Evolutionary conservation across 1,139 yeast species (phyloP), one percentile per base, ranked within the genome.

Genomic region (Meyerozyma elateridarum): DNA sequence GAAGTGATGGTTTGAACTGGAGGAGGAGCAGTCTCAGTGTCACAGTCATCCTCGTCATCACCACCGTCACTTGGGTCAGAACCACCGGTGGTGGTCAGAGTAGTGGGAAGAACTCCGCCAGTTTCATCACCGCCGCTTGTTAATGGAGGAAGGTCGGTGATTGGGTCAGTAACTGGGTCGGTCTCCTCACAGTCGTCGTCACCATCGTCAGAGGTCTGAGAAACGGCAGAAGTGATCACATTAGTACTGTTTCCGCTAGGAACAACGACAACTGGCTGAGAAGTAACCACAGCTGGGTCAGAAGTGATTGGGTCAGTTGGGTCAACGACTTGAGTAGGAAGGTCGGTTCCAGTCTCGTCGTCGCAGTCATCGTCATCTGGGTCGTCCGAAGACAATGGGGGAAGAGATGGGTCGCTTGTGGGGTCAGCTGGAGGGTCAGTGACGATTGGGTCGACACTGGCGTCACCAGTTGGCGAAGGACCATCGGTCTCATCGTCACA

Each of bases 401-500:
- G 9, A 22, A 15, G 13, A 4, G 6, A 5, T n/a, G n/a, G n/a
- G 11, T 21, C 17, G 17, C 18, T 8, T 15, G 16, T 20, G 31
- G 21, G 16, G 13, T 20, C 19, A 14, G 18, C 21, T 2, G 26
- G 11, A 16, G 25, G 12, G 5, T 26, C 8, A 30, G 28, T 26
- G 11, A 15, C 34, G 28, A 33, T n/a, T n/a, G n/a, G n/a, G n/a
- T n/a, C 27, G 17, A 29, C 15, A 19, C 14, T 35, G 21, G 36
- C 22, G 20, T 29, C 27, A 12, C 13, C 28, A 3, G 37, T 12
- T 18, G 26, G 35, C 28, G 29, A 22, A 12, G 25, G 29, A 11
- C 32, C 6, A 8, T 22, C 11, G 19, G 30, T 19, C 4, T n/a
- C n/a, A n/a, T 19, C 20, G 20, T 19, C 20, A 19, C 20, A 19